Percentiles rank a stretch among this genome's conserved stretches.
Conservation (phyloP, 768 basidiomycete genomes). For the Ramaria sp. region DNA sequence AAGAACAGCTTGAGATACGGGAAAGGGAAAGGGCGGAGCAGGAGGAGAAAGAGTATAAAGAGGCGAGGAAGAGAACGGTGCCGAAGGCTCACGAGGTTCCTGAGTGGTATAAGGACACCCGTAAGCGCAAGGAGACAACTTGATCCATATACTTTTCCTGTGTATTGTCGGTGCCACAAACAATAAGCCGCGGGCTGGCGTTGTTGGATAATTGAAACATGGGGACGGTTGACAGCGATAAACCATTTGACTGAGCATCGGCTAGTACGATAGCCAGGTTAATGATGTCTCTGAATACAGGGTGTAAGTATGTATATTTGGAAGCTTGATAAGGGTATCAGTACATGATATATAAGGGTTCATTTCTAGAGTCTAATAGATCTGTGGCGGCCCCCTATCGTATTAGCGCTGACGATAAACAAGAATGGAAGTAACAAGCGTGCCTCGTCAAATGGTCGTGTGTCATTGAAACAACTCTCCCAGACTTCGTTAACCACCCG, state of each 20-base stretch:
- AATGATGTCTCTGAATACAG: not conserved
- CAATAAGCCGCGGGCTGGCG: not conserved
- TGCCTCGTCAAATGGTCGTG: conserved; percentile 95
- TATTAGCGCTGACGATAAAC: not conserved
- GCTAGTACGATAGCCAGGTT: not conserved
- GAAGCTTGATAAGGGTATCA: not conserved
- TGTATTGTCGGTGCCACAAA: not conserved
- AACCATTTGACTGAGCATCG: not conserved
- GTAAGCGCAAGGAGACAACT: conserved; percentile 36
- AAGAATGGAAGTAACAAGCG: not conserved
- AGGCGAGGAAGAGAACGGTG: conserved; percentile 50
- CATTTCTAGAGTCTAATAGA: not conserved
- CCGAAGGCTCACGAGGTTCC: conserved; percentile 64
- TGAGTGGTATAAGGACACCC: conserved; percentile 65
- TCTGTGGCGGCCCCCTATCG: not conserved
- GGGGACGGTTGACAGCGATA: not conserved
- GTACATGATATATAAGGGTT: not conserved
- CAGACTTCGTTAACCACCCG: conserved; percentile 92
- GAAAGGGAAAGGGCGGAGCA: conserved; percentile 36
- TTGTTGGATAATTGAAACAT: not conserved
- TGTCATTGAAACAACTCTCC: conserved; percentile 94
- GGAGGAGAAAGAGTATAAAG: conserved; percentile 51
- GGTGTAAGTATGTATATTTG: not conserved
- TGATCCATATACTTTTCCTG: not conserved
- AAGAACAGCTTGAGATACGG: conserved; percentile 35